Percentiles rank a stretch among this genome's conserved stretches.
Conservation (phyloP, 129 eudicot genomes). For the Dittrichia graveolens region DNA sequence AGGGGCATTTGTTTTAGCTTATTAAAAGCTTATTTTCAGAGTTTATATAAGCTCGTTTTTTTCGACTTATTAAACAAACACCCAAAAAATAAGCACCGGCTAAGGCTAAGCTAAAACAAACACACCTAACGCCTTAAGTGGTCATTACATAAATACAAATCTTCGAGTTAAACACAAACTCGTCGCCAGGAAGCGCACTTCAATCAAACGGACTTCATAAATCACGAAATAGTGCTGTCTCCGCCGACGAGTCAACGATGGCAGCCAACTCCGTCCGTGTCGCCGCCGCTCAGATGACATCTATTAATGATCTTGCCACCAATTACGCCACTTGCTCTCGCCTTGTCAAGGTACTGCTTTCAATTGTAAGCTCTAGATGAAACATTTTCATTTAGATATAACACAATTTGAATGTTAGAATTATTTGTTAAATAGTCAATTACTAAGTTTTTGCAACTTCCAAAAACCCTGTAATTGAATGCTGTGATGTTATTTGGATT, state of each 20-base stretch:
- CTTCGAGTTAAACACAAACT: too few relatives aligned
- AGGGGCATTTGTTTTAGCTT: too few relatives aligned
- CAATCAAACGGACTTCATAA: conserved; percentile 14
- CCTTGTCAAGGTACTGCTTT: conserved; percentile 59
- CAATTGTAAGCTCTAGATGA: neutral
- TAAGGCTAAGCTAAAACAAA: too few relatives aligned
- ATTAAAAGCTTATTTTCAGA: too few relatives aligned
- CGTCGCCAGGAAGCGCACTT: too few relatives aligned
- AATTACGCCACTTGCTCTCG: conserved; percentile 84
- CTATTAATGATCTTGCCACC: conserved; percentile 77
- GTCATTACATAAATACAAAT: too few relatives aligned
- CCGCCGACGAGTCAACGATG: conserved; percentile 41
- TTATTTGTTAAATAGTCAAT: neutral
- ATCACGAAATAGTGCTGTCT: neutral
- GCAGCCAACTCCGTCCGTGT: conserved; percentile 70
- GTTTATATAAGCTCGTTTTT: too few relatives aligned
- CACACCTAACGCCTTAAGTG: too few relatives aligned
- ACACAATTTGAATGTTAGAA: neutral
- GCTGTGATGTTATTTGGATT: neutral
- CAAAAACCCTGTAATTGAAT: conserved; percentile 3
- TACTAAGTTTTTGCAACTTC: neutral
- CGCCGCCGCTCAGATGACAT: conserved; percentile 98
- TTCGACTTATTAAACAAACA: too few relatives aligned
- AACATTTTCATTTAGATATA: neutral
- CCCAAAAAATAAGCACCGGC: too few relatives aligned